Base-by-base conservation (phyloP, 2,329 filamentous ascomycete species). In the Penicillium sp. region DNA sequence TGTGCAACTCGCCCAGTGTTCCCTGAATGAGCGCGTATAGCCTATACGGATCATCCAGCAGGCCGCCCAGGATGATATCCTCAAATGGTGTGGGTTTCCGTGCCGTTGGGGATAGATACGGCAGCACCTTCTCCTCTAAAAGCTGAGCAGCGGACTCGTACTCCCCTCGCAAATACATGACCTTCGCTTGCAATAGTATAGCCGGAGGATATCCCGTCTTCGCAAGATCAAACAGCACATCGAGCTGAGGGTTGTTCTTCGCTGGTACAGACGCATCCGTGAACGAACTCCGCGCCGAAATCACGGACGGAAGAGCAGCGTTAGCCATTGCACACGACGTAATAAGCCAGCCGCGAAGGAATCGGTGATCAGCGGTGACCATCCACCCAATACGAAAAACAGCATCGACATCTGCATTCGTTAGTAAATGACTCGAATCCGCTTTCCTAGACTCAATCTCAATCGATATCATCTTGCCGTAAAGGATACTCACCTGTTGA, bases 121-220 rank as follows among this genome's bases (percentile, higher is more conserved):
- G 50, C 25, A 73, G 49, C 9, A 75, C 58, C n/a, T 58, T 58
- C n/a, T 69, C 53, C 23, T 71, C 58, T 6, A 72, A 54, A 8
- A 74, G 49, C 1, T 53, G 27, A 9, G 68, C 39, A 3, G 69
- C 70, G 16, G 67, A 58, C 3, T 53, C 19, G 31, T 65, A 58
- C 16, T 67, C 46, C 3, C 66, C 66, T 7, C 65, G 65, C 16
- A 54, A 50, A 14, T 61, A 60, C 4, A 72, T 61, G 2, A 72
- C 54, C 19, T 68, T 63, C 7, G 69, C 71, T 13, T 71, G 67
- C 7, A 73, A 27, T 11, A 68, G 44, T 45, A 74, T 66, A 1
- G 71, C 71, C 5, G 64, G 58, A 0, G 72, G 71, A 37, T 69
- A 68, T 8, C 59, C 62, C 19, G 66, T 52, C 6, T 63, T 53